Conservation (phyloP, 2,329 filamentous ascomycete genomes). For the Helminthosporium solani region DNA sequence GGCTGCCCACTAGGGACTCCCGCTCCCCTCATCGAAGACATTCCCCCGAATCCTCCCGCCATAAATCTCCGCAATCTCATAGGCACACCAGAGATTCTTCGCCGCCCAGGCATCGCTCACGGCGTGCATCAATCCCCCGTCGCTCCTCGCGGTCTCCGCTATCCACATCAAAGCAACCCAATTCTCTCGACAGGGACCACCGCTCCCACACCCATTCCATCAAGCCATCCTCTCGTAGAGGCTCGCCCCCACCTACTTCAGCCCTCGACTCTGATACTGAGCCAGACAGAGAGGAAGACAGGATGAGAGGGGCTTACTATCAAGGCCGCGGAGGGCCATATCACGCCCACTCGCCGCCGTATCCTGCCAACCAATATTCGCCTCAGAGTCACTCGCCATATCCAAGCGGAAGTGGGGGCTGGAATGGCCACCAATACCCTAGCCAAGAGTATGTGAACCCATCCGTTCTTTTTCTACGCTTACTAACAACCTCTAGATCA, state of each 20-base stretch:
- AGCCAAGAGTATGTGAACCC: constrained; percentile 52
- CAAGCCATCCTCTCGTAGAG: constrained; percentile 22
- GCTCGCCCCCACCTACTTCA: constrained; percentile 30
- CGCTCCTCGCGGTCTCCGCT: constrained; percentile 35
- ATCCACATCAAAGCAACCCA: constrained; percentile 13
- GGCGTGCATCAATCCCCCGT: constrained; percentile 24
- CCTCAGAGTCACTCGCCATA: constrained; percentile 65
- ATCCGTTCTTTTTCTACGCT: background rate
- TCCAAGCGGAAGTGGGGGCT: constrained; percentile 54
- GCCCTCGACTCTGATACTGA: constrained; percentile 35
- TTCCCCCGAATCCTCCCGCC: constrained; percentile 27
- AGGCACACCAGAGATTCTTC: constrained; percentile 21
- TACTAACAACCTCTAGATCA: constrained; percentile 41
- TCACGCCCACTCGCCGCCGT: constrained; percentile 61
- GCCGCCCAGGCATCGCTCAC: constrained; percentile 24
- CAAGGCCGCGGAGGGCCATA: constrained; percentile 45
- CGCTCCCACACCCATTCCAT: constrained; percentile 15
- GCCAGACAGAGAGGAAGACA: constrained; percentile 26
- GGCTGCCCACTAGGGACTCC: constrained; percentile 26
- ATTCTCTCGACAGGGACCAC: constrained; percentile 21
- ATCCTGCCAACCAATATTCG: constrained; percentile 59
- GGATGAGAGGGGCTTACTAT: constrained; percentile 41
- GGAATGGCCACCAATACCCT: constrained; percentile 50
- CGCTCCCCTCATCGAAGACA: constrained; percentile 33
- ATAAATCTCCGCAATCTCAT: constrained; percentile 23